A percentile compares a stretch with the other conserved stretches of the same genome.
Conservation (phyloP, 139 green algal species). For the Edaphochlamys debaryana region DNA sequence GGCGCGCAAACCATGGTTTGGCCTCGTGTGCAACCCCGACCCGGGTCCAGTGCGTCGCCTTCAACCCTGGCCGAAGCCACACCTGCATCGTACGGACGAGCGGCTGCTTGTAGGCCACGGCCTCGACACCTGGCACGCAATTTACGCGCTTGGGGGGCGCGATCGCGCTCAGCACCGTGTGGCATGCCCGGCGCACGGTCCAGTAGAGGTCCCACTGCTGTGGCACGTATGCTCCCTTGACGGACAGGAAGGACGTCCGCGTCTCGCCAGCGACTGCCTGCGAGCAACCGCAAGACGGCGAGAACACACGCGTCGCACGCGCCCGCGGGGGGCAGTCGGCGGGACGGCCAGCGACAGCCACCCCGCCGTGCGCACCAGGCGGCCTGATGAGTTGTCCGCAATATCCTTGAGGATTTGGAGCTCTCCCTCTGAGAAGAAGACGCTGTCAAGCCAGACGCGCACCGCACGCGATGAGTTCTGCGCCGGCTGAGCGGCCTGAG, state of each 20-base stretch:
- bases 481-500: too few species aligned
- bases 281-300: too few species aligned
- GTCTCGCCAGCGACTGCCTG: slow-evolving; percentile 19
- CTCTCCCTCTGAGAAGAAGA: slow-evolving; percentile 20
- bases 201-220: slow-evolving; percentile 64
- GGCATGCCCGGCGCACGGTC: slow-evolving; percentile 40
- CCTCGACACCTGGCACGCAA: slow-evolving; percentile 66
- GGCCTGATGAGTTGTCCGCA: background rate
- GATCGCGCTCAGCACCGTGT: slow-evolving; percentile 20
- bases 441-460: slow-evolving; percentile 26
- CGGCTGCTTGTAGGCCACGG: slow-evolving; percentile 63
- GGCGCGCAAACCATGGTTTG: too few species aligned
- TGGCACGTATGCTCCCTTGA: slow-evolving; percentile 41
- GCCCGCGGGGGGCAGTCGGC: too few species aligned
- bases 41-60: too few species aligned
- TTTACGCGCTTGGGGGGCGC: slow-evolving; percentile 57
- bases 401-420: slow-evolving; percentile 25
- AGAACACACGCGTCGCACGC: too few species aligned
- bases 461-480: too few species aligned
- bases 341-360: too few species aligned
- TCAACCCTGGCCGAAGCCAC: too few species aligned
- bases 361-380: background rate
- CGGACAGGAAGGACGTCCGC: background rate
- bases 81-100: slow-evolving; percentile 63
- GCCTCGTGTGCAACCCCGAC: too few species aligned